Evolutionary conservation across 768 basidiomycete species (phyloP).

Genomic region (Rubroboletus pulcherrimus): DNA sequence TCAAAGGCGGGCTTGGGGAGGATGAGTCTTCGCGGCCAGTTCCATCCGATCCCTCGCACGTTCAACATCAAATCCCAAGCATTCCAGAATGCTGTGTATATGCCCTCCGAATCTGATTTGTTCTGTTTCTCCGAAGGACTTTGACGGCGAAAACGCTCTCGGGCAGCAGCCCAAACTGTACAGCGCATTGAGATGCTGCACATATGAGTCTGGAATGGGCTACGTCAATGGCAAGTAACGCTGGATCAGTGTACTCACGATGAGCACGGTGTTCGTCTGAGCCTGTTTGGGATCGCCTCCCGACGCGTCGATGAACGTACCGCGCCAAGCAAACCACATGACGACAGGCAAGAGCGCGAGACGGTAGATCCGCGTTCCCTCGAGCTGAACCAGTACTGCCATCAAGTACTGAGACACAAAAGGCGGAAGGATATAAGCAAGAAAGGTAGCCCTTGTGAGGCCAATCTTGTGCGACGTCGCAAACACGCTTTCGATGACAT

Average conservation of each 20-base stretch:
- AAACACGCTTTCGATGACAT: background rate
- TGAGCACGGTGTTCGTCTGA: slow-evolving; percentile 15
- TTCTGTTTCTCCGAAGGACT: background rate
- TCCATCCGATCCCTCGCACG: slow-evolving; percentile 28
- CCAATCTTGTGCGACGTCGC: slow-evolving; percentile 1
- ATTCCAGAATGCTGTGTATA: slow-evolving; percentile 21
- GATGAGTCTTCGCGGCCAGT: slow-evolving; percentile 15
- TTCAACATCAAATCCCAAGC: slow-evolving; percentile 22
- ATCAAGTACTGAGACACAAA: slow-evolving; percentile 47
- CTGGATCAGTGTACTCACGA: slow-evolving; percentile 12
- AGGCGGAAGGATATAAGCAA: slow-evolving; percentile 39
- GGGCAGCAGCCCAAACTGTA: slow-evolving; percentile 15
- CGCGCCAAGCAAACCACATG: slow-evolving; percentile 43
- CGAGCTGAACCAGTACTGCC: slow-evolving; percentile 51
- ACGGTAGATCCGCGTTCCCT: slow-evolving; percentile 39
- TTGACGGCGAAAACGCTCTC: slow-evolving; percentile 12
- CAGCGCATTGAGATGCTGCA: slow-evolving; percentile 11
- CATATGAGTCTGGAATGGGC: slow-evolving; percentile 13
- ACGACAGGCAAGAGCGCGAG: slow-evolving; percentile 47
- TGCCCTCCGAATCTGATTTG: background rate
- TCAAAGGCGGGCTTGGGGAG: slow-evolving; percentile 13
- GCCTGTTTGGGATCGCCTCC: slow-evolving; percentile 11
- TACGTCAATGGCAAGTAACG: background rate
- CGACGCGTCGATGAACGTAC: slow-evolving; percentile 25
- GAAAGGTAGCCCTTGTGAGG: slow-evolving; percentile 24